Base-by-base conservation (phyloP, 805 yeast genomes). In the Starmera caribaea region DNA sequence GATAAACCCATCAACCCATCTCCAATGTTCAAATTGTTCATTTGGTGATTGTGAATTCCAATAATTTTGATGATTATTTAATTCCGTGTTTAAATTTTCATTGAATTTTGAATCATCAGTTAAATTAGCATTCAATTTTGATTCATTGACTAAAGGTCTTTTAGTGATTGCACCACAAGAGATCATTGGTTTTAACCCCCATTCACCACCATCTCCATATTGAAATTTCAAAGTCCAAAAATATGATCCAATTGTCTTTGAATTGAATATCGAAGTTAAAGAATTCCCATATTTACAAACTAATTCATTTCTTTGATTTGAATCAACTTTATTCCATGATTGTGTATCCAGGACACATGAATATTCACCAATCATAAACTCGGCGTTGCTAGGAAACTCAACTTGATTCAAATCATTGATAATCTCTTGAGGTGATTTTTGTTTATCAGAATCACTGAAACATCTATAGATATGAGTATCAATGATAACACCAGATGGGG, bases 191-290 rank as follows among this genome's bases (percentile, higher is more conserved):
- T 71, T 69, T 61, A 86, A 81, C 37, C 92, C 97, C 97, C 97
- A 90, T 62, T 87, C 97, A 13, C 97, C 97, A 34, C 97, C 97
- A 53, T 80, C 81, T 2, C 97, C 97, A 41, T 77, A 69, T 55
- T 81, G 75, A 54, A 89, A 89, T 61, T 87, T 86, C 58, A 64
- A 83, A 2, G 96, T 84, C 97, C 97, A 90, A 61, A 92, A 90
- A 59, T 71, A 89, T 42, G 74, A 69, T 0, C 97, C 97, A 41
- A 76, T 71, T 2, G 90, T 80, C 30, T 81, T 61, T 31, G 71
- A 49, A 5, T 57, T 53, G 52, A 83, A 74, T 6, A 73, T 45
- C 3, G 60, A 51, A 5, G 59, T 46, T 56, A 86, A 79, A n/a
- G 56, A 58, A 15, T 64, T 64, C 10, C 95, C 96, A 54, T 66